Evolutionary conservation across 768 basidiomycete genomes (phyloP).

Genomic region (Leccinum obscurum): DNA sequence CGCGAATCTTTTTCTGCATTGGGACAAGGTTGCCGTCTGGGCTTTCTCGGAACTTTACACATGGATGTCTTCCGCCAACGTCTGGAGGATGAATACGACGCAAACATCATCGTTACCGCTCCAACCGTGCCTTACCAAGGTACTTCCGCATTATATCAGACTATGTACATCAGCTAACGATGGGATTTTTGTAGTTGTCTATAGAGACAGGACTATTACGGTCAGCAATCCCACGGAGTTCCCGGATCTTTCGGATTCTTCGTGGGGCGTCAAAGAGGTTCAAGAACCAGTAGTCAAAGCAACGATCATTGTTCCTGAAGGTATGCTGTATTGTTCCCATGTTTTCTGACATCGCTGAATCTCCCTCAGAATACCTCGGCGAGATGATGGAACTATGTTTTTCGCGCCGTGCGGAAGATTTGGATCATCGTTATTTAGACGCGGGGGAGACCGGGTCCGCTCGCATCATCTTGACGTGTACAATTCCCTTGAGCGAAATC

Average conservation of each 20-base stretch:
- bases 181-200: constrained; percentile 57
- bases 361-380: constrained; percentile 76
- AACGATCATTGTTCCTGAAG: constrained; percentile 92
- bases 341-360: background rate
- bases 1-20: constrained; percentile 92
- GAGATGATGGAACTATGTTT: constrained; percentile 96
- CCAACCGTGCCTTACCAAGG: constrained; percentile 95
- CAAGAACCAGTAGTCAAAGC: constrained; percentile 94
- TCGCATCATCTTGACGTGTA: constrained; percentile 79
- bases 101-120: constrained; percentile 92
- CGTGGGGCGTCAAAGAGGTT: constrained; percentile 65
- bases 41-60: constrained; percentile 93
- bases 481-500: constrained; percentile 87
- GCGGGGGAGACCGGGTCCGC: constrained; percentile 38
- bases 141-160: constrained; percentile 23
- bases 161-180: background rate
- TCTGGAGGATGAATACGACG: constrained; percentile 94
- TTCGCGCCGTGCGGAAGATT: constrained; percentile 76
- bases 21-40: constrained; percentile 92
- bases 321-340: constrained; percentile 38
- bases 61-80: constrained; percentile 97
- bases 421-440: constrained; percentile 86
- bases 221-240: constrained; percentile 97
- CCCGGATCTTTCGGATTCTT: constrained; percentile 72
- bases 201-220: constrained; percentile 57